Evolutionary conservation across 768 basidiomycete species (phyloP).

Genomic region (Lactarius quietus): DNA sequence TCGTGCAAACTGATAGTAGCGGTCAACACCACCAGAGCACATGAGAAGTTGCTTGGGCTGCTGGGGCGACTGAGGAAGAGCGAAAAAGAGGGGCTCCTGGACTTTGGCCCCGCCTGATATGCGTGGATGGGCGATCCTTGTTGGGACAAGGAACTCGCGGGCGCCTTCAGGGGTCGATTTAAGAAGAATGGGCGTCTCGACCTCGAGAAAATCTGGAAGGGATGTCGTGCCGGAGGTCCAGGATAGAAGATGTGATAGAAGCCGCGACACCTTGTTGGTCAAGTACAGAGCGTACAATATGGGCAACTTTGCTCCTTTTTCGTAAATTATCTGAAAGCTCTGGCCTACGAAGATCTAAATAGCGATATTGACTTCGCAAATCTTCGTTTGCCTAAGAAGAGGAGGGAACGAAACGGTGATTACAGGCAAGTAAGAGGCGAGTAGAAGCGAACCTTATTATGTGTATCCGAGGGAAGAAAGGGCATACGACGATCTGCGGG

Average conservation of each 20-base stretch:
- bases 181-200: slow-evolving; percentile 89
- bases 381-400: slow-evolving; percentile 74
- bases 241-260: slow-evolving; percentile 22
- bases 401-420: slow-evolving; percentile 7
- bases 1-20: slow-evolving; percentile 88
- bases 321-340: slow-evolving; percentile 74
- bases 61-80: slow-evolving; percentile 91
- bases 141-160: slow-evolving; percentile 54
- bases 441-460: slow-evolving; percentile 58
- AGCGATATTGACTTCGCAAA: slow-evolving; percentile 77
- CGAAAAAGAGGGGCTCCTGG: slow-evolving; percentile 63
- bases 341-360: slow-evolving; percentile 82
- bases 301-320: slow-evolving; percentile 78
- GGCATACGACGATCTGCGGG: slow-evolving; percentile 67
- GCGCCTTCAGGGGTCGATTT: slow-evolving; percentile 94
- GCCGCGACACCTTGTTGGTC: slow-evolving; percentile 60
- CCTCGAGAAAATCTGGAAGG: slow-evolving; percentile 77
- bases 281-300: slow-evolving; percentile 66
- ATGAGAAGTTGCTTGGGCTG: slow-evolving; percentile 94
- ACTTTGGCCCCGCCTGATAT: slow-evolving; percentile 28
- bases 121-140: slow-evolving; percentile 13
- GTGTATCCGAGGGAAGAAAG: slow-evolving; percentile 78
- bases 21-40: slow-evolving; percentile 83
- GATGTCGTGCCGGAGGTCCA: slow-evolving; percentile 22
- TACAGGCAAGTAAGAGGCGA: not conserved